Evolutionary conservation across 2,329 filamentous ascomycete genomes (phyloP).

Genomic region (Sclerotinia sclerotiorum): DNA sequence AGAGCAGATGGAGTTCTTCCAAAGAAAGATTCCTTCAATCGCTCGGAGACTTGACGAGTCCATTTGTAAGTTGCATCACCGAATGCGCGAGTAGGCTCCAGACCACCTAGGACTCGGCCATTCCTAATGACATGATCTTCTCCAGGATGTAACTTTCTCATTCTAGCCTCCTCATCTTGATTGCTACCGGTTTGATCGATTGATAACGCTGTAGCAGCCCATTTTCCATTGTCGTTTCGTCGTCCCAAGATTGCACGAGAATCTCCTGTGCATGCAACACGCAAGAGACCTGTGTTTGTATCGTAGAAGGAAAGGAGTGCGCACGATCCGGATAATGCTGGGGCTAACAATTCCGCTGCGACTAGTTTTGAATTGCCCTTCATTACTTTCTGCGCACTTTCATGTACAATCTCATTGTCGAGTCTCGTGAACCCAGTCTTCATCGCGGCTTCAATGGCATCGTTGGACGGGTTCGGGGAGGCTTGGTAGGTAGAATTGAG

Average conservation of each 20-base stretch:
- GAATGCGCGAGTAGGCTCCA: conserved; percentile 92
- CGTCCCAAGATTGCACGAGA: conserved; percentile 92
- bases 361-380: conserved; percentile 86
- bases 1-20: conserved; percentile 73
- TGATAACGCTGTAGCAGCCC: conserved; percentile 86
- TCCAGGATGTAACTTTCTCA: conserved; percentile 83
- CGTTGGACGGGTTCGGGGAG: conserved; percentile 66
- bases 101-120: conserved; percentile 84
- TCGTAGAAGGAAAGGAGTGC: conserved; percentile 97
- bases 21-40: conserved; percentile 83
- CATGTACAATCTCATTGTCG: conserved; percentile 92
- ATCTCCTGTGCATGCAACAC: conserved; percentile 95
- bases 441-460: conserved; percentile 85
- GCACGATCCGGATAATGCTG: conserved; percentile 94
- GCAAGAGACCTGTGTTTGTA: conserved; percentile 76
- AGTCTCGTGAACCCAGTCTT: conserved; percentile 86
- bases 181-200: conserved; percentile 93
- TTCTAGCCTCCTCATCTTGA: conserved; percentile 75
- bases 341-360: conserved; percentile 87
- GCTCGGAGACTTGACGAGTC: conserved; percentile 79
- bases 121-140: conserved; percentile 86
- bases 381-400: conserved; percentile 87
- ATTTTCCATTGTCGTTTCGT: conserved; percentile 75
- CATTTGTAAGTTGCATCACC: conserved; percentile 98
- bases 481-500: conserved; percentile 89